Evolutionary conservation across 768 basidiomycete species (phyloP), one percentile per base, ranked within the genome.

Genomic region (Tulasnella sp.): DNA sequence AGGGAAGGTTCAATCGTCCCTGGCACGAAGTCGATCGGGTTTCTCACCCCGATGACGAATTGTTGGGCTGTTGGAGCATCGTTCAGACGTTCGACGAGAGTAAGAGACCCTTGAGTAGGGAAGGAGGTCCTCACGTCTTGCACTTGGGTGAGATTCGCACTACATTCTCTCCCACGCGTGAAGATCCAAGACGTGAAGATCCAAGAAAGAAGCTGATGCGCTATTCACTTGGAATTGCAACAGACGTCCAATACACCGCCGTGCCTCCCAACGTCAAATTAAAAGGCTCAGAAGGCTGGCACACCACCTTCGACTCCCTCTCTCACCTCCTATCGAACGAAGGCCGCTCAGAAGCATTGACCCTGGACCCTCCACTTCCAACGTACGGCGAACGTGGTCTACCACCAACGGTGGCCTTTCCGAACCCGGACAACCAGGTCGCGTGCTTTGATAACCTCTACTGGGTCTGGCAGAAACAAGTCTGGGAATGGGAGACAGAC

Each of bases 371-470:
- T 3, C 25, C 58, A 11, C 58, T 64, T 25, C 58, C 58, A 15
- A 64, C 58, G 9, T 64, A 31, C 14, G 58, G 25, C 3, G 11
- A 64, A 12, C 58, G 58, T 4, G n/a, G n/a, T 15, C 25, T 64
- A 25, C 31, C 58, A 4, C 25, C n/a, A 25, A 31, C 25, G 29
- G 14, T 11, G 4, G 40, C 71, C 31, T 78, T 75, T 25, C 69
- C 42, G 36, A n/a, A 39, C 15, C 79, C 79, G 6, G 79, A 80
- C 40, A 77, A 79, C n/a, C 79, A 80, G 14, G 29, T 80, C 58
- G 36, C 79, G 58, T 78, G 77, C 74, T 78, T 78, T 42, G 79
- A 80, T 52, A 74, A 67, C 54, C 45, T 79, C 37, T 80, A 79
- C 73, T 80, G 69, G 69, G 69, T 71, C 22, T 39, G 69, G 69